Evolutionary conservation across 2,329 filamentous ascomycete genomes (phyloP).

Genomic region (Epichloe uncinata): DNA sequence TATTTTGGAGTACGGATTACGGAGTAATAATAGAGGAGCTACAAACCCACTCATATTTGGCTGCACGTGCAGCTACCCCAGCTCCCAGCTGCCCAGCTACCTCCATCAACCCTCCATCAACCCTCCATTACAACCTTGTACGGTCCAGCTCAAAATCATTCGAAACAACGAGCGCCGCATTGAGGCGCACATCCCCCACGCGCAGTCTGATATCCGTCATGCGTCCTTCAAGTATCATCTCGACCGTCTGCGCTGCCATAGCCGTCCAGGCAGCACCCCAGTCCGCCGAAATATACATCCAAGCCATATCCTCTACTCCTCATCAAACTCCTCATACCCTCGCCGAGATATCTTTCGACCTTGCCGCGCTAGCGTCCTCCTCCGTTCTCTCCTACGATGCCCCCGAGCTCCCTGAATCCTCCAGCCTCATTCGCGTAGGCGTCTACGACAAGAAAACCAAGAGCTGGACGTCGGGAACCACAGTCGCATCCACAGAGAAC

Average conservation of each 20-base stretch:
- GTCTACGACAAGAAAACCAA: constrained; percentile 35
- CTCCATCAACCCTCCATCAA: not conserved
- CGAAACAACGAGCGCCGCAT: not conserved
- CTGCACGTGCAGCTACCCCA: not conserved
- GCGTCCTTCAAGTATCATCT: constrained; percentile 27
- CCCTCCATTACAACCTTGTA: not conserved
- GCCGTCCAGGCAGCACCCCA: constrained; percentile 27
- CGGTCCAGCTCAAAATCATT: not conserved
- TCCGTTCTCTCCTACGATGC: constrained; percentile 41
- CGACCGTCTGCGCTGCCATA: constrained; percentile 29
- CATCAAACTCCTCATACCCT: constrained; percentile 26
- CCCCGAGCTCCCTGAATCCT: constrained; percentile 34
- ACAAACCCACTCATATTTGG: not conserved
- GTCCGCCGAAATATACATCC: constrained; percentile 40
- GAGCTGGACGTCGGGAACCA: constrained; percentile 41
- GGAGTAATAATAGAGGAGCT: too few species aligned
- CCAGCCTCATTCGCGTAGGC: constrained; percentile 42
- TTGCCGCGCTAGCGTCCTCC: constrained; percentile 27
- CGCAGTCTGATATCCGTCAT: constrained; percentile 17
- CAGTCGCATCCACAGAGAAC: constrained; percentile 41
- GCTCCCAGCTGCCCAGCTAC: too few species aligned
- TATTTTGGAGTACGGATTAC: not conserved
- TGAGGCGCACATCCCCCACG: not conserved
- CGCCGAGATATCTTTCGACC: constrained; percentile 43
- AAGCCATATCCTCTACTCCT: constrained; percentile 29